Percentiles rank a stretch among this genome's conserved stretches.
phyloP scores from a whole-genome alignment of 495 filamentous ascomycete species.

The Hyaloscypha variabilis region DNA sequence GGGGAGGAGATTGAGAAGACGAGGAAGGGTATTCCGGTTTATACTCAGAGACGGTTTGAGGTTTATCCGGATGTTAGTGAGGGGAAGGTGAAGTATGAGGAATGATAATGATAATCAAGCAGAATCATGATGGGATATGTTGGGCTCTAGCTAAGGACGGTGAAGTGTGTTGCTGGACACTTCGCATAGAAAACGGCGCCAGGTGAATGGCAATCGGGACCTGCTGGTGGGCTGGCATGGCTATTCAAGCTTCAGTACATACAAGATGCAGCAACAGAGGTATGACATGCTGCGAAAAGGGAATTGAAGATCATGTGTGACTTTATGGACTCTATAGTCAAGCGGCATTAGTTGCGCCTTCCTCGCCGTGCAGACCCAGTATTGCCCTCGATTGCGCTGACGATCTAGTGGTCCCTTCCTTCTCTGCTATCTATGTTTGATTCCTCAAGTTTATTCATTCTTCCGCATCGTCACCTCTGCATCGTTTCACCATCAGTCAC shows the following conservation, averaged over 20 bases:
- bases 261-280: background rate
- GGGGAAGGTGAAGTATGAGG: conserved; percentile 34
- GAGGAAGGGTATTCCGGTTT: conserved; percentile 83
- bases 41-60: conserved; percentile 87
- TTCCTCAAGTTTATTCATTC: background rate
- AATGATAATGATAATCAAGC: conserved; percentile 1
- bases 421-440: background rate
- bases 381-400: background rate
- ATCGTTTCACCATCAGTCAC: conserved; percentile 1
- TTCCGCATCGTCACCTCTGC: background rate
- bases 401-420: background rate
- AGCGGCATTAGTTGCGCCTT: background rate
- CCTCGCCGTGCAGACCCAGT: background rate
- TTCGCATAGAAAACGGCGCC: no score
- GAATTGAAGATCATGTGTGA: no score
- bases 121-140: no score
- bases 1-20: conserved; percentile 72
- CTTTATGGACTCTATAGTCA: background rate
- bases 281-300: background rate
- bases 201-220: no score
- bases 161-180: no score
- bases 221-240: no score
- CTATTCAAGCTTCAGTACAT: no score
- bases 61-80: conserved; percentile 89
- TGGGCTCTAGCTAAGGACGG: no score